Base-by-base conservation (phyloP, 495 filamentous ascomycete genomes). In the Aspergillus biplanus region DNA sequence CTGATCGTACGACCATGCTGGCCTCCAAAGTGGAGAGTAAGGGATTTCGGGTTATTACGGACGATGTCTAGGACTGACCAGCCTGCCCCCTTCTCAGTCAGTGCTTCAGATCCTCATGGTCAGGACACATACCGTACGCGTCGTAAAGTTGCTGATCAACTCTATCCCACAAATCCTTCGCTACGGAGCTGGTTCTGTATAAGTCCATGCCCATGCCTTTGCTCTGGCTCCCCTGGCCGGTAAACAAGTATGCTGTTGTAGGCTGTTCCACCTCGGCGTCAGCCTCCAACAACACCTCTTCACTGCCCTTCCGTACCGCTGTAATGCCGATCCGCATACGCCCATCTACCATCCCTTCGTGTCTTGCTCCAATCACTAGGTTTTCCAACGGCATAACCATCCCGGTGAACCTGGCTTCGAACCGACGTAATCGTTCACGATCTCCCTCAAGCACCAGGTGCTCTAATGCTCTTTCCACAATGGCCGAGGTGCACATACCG, bases 171-270 rank as follows among this genome's bases (percentile, higher is more conserved):
- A 82, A 54, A 8, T 58, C 52, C 31, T 68, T 68, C 3, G 75
- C 79, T 0, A 65, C 69, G 5, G 61, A 11, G 55, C 76, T 79
- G 6, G 57, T 58, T 2, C 62, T 67, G 57, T 80, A 79, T 11
- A 79, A 57, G 12, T 73, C 71, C 77, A 80, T 79, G 1, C 79
- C 79, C 79, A 82, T 82, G 7, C 65, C 67, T 32, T 61, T 65
- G 47, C 68, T 64, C 57, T 82, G 79, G 39, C 71, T 75, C 3
- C 79, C 79, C 56, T 82, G 79, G 5, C 79, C 79, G 4, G 76
- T 78, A 52, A 82, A 82, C 13, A 82, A 33, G 63, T 80, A 80
- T 4, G 74, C 77, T 3, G 79, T 77, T 5, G 32, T 49, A 6
- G 66, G 62, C 46, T 77, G 75, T n/a, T 77, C 72, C 4, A 80